Evolutionary conservation across 441 rosid species (phyloP), one percentile per base, ranked within the genome.

Genomic region (Aquilaria agallochum): DNA sequence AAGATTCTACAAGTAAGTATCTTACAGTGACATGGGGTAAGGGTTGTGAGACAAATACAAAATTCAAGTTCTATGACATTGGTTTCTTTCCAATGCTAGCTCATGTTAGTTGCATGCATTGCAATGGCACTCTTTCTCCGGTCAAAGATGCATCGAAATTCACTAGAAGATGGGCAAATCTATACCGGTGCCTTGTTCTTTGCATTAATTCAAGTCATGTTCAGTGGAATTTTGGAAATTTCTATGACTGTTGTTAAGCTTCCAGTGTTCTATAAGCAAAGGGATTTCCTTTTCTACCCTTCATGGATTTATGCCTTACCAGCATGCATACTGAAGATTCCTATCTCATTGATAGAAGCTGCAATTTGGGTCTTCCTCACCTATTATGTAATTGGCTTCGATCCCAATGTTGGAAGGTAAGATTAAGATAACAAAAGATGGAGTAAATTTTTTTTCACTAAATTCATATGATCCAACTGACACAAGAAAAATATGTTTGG

Each of bases 191-290:
- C 90, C 44, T 55, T 84, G 57, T 94, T 77, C 79, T 76, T 82
- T 60, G 58, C 66, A 5, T 6, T 86, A n/a, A 55, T 83, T 56
- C 72, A 74, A 67, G 27, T 87, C 50, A 77, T 87, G 76, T 94
- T 90, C 66, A 84, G 86, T 15, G 95, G 95, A 0, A 66, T 83
- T 65, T 59, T 81, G 11, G 95, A 89, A 74, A 75, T 94, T 12
- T 72, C 89, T 5, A 73, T 94, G 92, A 76, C 95, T 51, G 77
- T 87, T 54, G 76, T 71, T 59, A 89, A 89, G 70, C 98, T 93
- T 76, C 96, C 96, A 3, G 88, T 93, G 64, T 90, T 90, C 66
- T 93, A 78, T 81, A 94, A 91, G 81, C 99, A 94, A 76, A 82
- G 99, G 2, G 84, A 80, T 59, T 74, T 81, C 61, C 73, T 79